Evolutionary conservation across 352 stramenopile species (phyloP).

Genomic region (Pythium pectinolyticum): DNA sequence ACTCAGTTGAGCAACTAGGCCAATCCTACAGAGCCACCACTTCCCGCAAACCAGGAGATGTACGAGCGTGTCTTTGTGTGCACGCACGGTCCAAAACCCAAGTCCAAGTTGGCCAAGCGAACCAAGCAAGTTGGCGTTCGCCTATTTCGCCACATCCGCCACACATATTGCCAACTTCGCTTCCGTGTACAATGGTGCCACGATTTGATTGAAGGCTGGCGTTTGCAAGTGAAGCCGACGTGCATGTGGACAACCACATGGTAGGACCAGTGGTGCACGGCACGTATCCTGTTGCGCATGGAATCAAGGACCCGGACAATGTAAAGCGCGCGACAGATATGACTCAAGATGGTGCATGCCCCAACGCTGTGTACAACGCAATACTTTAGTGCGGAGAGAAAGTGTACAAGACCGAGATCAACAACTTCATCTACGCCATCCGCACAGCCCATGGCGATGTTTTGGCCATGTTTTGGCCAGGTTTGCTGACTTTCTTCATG

Average conservation of each 20-base stretch:
- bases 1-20: neutral
- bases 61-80: constrained; percentile 4
- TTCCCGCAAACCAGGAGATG: neutral
- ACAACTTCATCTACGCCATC: no score
- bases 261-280: neutral
- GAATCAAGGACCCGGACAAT: neutral
- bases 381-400: no score
- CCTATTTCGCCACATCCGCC: neutral
- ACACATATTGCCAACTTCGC: neutral
- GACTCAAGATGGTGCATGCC: neutral
- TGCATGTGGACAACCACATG: neutral
- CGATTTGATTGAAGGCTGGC: neutral
- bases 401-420: no score
- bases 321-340: neutral
- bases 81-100: constrained; percentile 4
- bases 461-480: neutral
- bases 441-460: no score
- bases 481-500: neutral
- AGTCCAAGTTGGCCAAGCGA: neutral
- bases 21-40: neutral
- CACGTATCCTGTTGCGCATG: neutral
- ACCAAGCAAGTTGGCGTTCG: neutral
- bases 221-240: neutral
- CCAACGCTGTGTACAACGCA: neutral
- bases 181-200: neutral